Conservation (phyloP, 306 rosid genomes). For the Cotoneaster glaucophyllus region DNA sequence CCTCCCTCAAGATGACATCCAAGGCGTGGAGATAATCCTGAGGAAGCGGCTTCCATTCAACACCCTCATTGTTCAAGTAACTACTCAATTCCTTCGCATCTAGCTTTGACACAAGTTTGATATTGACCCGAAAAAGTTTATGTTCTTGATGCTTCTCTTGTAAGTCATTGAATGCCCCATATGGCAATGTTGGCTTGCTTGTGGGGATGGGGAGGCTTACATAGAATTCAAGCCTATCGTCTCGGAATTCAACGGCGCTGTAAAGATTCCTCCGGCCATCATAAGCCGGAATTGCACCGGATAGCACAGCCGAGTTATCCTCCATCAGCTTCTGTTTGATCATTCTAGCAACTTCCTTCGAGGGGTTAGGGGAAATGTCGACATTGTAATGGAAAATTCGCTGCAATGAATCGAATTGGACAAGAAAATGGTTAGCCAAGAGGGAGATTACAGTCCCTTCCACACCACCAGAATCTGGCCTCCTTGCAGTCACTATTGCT, state of each 20-base stretch:
- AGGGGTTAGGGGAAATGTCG: slow-evolving; percentile 82
- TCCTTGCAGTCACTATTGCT: slow-evolving; percentile 59
- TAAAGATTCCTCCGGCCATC: slow-evolving; percentile 92
- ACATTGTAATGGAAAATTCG: slow-evolving; percentile 86
- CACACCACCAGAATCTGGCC: slow-evolving; percentile 94
- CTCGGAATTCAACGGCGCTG: slow-evolving; percentile 75
- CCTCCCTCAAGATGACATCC: slow-evolving; percentile 88
- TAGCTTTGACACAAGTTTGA: slow-evolving; percentile 77
- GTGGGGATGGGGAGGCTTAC: slow-evolving; percentile 65
- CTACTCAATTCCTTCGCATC: slow-evolving; percentile 61
- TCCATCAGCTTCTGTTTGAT: slow-evolving; percentile 75
- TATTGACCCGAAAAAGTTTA: slow-evolving; percentile 62
- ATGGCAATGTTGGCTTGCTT: slow-evolving; percentile 27
- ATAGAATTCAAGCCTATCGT: slow-evolving; percentile 77
- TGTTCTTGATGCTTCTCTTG: slow-evolving; percentile 43
- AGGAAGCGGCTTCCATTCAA: slow-evolving; percentile 85
- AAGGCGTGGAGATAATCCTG: slow-evolving; percentile 97
- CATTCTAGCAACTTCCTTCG: slow-evolving; percentile 71
- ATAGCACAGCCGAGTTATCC: slow-evolving; percentile 54
- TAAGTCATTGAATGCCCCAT: slow-evolving; percentile 33
- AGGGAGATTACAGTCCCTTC: slow-evolving; percentile 78
- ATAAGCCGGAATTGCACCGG: slow-evolving; percentile 73
- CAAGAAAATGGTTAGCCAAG: slow-evolving; percentile 90
- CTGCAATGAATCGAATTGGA: slow-evolving; percentile 61
- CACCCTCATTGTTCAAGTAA: slow-evolving; percentile 72